Percentiles rank a stretch among this genome's conserved stretches.
These are phyloP conservation scores for Clarireedia paspali DNA, from an alignment of 2,329 filamentous ascomycete genomes.

Conservation along the genomic window DNA sequence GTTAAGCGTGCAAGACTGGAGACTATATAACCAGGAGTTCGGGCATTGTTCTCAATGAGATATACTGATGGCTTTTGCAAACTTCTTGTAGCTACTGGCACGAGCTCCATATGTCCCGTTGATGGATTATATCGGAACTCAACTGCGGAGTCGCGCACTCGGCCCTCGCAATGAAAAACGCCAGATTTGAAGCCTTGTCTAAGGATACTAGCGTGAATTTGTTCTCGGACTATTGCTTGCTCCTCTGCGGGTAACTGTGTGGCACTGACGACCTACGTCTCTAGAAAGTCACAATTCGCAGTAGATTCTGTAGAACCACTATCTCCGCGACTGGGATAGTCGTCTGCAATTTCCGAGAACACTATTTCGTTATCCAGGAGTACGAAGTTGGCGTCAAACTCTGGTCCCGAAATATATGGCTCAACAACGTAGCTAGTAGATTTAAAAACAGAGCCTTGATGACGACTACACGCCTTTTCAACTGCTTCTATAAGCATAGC, in stretches of 20 bases:
- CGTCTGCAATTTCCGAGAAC: too few species aligned
- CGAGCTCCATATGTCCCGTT: background rate
- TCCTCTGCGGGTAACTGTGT: background rate
- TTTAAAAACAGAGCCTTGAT: too few species aligned
- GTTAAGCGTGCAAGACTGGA: background rate
- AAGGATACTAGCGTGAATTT: background rate
- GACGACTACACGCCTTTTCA: too few species aligned
- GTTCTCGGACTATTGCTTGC: background rate
- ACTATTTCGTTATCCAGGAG: too few species aligned
- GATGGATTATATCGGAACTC: background rate
- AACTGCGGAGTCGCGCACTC: background rate
- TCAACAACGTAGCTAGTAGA: too few species aligned
- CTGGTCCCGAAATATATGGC: too few species aligned
- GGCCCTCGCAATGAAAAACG: slow-evolving; percentile 1
- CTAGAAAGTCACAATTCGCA: too few species aligned
- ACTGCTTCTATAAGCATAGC: too few species aligned
- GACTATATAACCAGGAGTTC: background rate
- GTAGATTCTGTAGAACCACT: background rate
- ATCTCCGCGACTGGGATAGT: too few species aligned
- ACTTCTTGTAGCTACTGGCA: background rate
- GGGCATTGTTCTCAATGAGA: too few species aligned
- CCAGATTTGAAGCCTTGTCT: slow-evolving; percentile 2
- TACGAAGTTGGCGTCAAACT: too few species aligned
- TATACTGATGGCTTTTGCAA: too few species aligned
- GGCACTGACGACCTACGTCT: background rate